phyloP scores from a whole-genome alignment of 305 asterid genomes.

The Fraxinus sp. region DNA sequence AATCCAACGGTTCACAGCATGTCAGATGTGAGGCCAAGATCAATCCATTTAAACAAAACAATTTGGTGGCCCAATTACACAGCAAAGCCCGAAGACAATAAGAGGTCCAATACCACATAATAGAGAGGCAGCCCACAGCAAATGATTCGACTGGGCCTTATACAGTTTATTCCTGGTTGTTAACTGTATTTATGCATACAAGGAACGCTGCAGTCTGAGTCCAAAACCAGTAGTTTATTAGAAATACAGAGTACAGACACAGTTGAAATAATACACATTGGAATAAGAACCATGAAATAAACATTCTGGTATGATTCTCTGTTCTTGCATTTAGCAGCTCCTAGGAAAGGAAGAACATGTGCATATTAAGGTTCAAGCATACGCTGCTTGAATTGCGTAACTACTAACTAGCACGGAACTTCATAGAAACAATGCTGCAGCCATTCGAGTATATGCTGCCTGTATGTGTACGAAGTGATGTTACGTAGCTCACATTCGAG shows the following conservation, averaged over 20 bases:
- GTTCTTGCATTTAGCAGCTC: neutral
- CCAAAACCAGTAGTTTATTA: neutral
- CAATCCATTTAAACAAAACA: no score
- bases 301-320: neutral
- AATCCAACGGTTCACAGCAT: no score
- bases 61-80: no score
- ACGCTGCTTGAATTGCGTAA: neutral
- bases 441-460: neutral
- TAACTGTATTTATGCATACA: neutral
- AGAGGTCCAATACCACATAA: no score
- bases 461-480: neutral
- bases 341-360: neutral
- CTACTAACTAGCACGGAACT: neutral
- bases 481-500: neutral
- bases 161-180: neutral
- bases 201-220: neutral
- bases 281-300: neutral
- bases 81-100: no score
- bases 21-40: no score
- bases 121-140: no score
- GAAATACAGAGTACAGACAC: neutral
- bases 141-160: neutral
- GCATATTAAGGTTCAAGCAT: neutral
- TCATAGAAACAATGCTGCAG: neutral
- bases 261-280: neutral